phyloP scores from a whole-genome alignment of 2,329 filamentous ascomycete species.

The Fusarium sp. region DNA sequence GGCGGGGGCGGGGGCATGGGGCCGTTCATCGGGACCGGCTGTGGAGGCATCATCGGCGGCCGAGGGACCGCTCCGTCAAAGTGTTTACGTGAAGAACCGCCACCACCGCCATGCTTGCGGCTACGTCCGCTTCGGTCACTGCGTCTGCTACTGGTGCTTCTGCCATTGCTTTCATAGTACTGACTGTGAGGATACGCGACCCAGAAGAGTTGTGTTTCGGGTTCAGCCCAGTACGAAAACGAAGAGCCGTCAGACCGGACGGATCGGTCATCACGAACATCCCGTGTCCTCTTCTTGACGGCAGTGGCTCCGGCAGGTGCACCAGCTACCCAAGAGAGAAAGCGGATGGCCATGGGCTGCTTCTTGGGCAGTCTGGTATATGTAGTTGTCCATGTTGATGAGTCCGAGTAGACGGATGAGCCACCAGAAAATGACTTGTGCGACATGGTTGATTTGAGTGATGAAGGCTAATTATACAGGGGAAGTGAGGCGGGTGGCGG shows the following conservation, averaged over 20 bases:
- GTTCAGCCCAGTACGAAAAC: conserved; percentile 34
- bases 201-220: conserved; percentile 42
- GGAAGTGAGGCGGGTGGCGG: conserved; percentile 30
- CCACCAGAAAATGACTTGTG: conserved; percentile 16
- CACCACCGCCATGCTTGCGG: conserved; percentile 24
- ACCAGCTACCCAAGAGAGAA: conserved; percentile 44
- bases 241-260: conserved; percentile 34
- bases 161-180: conserved; percentile 29
- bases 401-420: conserved; percentile 40
- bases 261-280: conserved; percentile 40
- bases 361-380: conserved; percentile 42
- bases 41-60: conserved; percentile 29
- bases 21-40: conserved; percentile 29
- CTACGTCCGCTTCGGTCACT: conserved; percentile 33
- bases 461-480: neutral
- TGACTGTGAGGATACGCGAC: conserved; percentile 27
- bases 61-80: conserved; percentile 40
- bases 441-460: conserved; percentile 15
- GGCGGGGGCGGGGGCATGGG: conserved; percentile 27
- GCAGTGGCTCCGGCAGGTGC: conserved; percentile 37
- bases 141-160: conserved; percentile 29
- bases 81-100: conserved; percentile 39
- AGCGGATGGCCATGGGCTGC: conserved; percentile 36
- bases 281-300: conserved; percentile 44
- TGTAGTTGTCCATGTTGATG: conserved; percentile 40